Base-by-base conservation (phyloP, 805 yeast genomes). In the Teunomyces stri region DNA sequence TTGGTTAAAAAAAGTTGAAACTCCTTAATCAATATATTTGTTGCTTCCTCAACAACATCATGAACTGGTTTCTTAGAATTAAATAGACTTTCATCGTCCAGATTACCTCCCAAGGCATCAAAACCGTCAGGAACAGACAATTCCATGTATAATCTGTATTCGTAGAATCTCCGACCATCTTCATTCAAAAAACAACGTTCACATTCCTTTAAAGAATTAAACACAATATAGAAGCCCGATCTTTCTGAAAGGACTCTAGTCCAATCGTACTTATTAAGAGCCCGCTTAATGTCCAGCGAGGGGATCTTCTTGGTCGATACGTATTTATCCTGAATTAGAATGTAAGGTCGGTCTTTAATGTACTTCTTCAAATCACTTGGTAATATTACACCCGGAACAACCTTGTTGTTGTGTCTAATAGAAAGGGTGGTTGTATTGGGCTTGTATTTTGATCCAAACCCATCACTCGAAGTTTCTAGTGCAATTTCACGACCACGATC, bases 211-310 rank as follows among this genome's bases (percentile, higher is more conserved):
- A 75, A 63, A 13, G 77, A 72, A 54, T 82, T 81, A 64, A 89
- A 89, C 1, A 87, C 82, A 33, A 89, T 71, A 55, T 78, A 89
- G 54, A 85, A 84, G 0, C 96, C 96, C 1, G 75, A 62, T 39
- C 62, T 64, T 52, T 86, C 91, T 3, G 81, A 74, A 42, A 85
- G 60, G 2, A 89, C 80, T 46, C 87, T 71, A 0, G 82, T 78
- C 83, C 89, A 85, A 46, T 78, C 79, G 58, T 85, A 85, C 42
- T 74, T 77, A 35, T 75, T 75, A 28, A 89, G 67, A 27, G 74
- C 71, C 22, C 77, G 72, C 55, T 86, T 82, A 45, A 89, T 68
- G 57, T 85, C 89, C 45, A 72, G 74, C 2, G 81, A 69, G 12
- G 74, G 68, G 1, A 82, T 72, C 44, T 72, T 68, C 44, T 69